Percentiles rank a stretch among this genome's conserved stretches.
These are phyloP conservation scores for Colletotrichum salicis DNA, from an alignment of 2,329 filamentous ascomycete species.

Conservation along the genomic window DNA sequence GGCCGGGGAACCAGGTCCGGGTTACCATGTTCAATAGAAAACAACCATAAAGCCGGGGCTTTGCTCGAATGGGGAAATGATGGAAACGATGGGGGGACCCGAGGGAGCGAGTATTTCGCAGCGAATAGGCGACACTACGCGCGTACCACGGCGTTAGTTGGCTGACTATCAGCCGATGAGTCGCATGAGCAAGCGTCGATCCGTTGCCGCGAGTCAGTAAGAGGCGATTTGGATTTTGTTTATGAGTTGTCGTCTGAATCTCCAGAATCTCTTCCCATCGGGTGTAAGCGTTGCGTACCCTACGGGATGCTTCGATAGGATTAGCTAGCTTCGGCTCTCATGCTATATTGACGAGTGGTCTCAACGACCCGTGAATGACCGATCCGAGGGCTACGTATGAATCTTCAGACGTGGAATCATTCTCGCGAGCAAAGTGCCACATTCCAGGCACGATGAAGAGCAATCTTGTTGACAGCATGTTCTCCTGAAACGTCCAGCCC, in stretches of 20 bases:
- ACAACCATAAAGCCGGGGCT: not conserved
- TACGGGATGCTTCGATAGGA: not conserved
- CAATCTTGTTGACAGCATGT: not conserved
- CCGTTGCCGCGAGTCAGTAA: not conserved
- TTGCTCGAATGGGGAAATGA: not conserved
- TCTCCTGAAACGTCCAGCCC: constrained; percentile 14
- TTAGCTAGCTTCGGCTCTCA: not conserved
- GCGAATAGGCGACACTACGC: not conserved
- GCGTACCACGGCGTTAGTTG: not conserved
- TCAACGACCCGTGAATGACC: not conserved
- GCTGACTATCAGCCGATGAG: not conserved
- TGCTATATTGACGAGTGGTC: not conserved
- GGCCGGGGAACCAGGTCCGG: not conserved
- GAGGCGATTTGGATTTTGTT: not conserved
- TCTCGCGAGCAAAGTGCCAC: constrained; percentile 7
- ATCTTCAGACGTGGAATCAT: not conserved
- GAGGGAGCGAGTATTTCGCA: not conserved
- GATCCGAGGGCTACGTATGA: not conserved
- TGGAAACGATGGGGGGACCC: too few relatives aligned
- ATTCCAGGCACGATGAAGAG: not conserved
- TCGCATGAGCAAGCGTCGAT: not conserved
- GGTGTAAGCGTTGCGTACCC: not conserved
- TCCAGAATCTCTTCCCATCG: not conserved
- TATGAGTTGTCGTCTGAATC: not conserved
- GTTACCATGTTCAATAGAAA: not conserved